Conservation (phyloP, 225 moss, liverwort and hornwort genomes). For the Straminergon stramineum region DNA sequence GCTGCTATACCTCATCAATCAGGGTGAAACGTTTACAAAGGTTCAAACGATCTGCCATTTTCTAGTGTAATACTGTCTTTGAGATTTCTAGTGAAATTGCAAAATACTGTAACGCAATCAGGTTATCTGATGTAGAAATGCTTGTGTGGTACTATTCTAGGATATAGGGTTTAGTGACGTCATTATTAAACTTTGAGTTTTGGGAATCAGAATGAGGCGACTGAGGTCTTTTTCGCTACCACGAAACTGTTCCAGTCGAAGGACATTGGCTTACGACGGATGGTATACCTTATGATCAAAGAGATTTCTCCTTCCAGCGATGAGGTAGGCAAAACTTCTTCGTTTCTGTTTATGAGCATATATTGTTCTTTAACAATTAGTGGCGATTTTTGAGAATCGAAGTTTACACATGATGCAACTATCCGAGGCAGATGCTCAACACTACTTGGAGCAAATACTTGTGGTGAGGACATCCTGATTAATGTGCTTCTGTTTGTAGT, state of each 20-base stretch:
- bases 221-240: slow-evolving; percentile 87
- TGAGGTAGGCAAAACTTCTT: slow-evolving; percentile 32
- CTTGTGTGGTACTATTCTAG: neutral
- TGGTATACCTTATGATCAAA: slow-evolving; percentile 94
- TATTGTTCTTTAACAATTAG: neutral
- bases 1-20: slow-evolving; percentile 81
- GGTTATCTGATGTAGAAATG: neutral
- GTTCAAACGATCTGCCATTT: slow-evolving; percentile 3
- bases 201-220: slow-evolving; percentile 67
- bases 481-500: neutral
- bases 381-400: neutral
- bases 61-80: neutral
- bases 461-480: neutral
- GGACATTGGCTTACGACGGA: slow-evolving; percentile 73
- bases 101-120: neutral
- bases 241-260: slow-evolving; percentile 92
- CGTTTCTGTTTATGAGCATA: neutral
- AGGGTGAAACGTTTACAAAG: slow-evolving; percentile 83
- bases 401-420: neutral
- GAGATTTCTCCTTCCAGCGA: slow-evolving; percentile 88
- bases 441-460: neutral
- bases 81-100: neutral
- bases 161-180: slow-evolving; percentile 5
- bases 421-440: neutral
- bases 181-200: neutral